Conservation (phyloP, 345 rosid genomes). For the Rhizophora mangle region DNA sequence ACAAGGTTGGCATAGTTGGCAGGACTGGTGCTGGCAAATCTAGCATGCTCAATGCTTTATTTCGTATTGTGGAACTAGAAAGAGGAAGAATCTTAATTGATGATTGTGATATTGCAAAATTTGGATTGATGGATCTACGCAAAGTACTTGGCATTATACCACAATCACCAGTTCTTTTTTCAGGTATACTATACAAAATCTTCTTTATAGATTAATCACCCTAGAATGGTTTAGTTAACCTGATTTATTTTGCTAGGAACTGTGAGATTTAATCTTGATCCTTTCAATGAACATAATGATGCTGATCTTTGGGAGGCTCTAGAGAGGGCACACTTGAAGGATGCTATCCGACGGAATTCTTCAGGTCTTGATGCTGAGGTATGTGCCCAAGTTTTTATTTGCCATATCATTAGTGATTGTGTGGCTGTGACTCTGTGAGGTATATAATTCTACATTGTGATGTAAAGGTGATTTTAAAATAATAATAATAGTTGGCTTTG, state of each 20-base stretch:
- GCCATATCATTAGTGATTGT: background rate
- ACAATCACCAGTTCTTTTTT: slow-evolving; percentile 96
- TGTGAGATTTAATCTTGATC: slow-evolving; percentile 96
- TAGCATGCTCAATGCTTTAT: slow-evolving; percentile 91
- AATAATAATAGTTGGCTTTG: no score
- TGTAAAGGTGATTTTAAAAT: no score
- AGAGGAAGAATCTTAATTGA: slow-evolving; percentile 91
- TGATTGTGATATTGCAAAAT: slow-evolving; percentile 66
- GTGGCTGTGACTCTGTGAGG: background rate
- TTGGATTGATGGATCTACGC: slow-evolving; percentile 88
- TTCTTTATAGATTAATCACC: background rate
- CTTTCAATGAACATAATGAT: slow-evolving; percentile 93
- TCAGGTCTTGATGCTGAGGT: slow-evolving; percentile 93
- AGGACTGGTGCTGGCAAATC: slow-evolving; percentile 99
- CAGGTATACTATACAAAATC: slow-evolving; percentile 48
- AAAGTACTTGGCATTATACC: slow-evolving; percentile 97
- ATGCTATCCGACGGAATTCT: slow-evolving; percentile 77
- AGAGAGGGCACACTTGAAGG: slow-evolving; percentile 95
- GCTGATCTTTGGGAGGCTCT: slow-evolving; percentile 98
- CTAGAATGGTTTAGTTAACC: background rate
- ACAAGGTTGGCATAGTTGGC: slow-evolving; percentile 97
- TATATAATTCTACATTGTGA: no score
- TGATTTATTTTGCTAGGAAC: slow-evolving; percentile 47
- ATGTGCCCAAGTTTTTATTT: slow-evolving; percentile 14
- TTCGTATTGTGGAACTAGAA: slow-evolving; percentile 90